Conservation (phyloP, 2,329 filamentous ascomycete genomes). For the Geosmithia morbida region DNA sequence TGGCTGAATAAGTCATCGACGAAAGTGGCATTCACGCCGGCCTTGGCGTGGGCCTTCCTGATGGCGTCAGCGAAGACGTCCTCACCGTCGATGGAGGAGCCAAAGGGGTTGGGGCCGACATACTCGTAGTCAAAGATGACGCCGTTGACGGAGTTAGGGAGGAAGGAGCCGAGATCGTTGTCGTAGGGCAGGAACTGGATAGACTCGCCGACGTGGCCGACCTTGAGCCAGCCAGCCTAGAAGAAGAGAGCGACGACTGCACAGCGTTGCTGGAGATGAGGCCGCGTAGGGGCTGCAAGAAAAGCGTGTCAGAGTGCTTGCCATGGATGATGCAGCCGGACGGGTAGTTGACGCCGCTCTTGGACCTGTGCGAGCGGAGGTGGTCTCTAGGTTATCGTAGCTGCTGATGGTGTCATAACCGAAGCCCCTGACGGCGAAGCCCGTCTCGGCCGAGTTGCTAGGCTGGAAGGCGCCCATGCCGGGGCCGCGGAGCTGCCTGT, state of each 20-base stretch:
- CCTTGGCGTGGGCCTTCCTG: conserved; percentile 7
- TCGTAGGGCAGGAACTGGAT: conserved; percentile 12
- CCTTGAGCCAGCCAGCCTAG: conserved; percentile 11
- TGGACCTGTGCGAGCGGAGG: conserved; percentile 15
- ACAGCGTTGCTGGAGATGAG: conserved; percentile 10
- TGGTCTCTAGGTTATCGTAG: conserved; percentile 20
- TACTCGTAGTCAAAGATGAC: conserved; percentile 7
- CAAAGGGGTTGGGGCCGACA: conserved; percentile 12
- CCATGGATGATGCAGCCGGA: conserved; percentile 10
- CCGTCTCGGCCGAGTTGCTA: neutral
- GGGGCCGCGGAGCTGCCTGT: conserved; percentile 13
- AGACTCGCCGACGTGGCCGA: conserved; percentile 15
- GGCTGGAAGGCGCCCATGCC: conserved; percentile 14
- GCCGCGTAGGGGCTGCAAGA: conserved; percentile 3
- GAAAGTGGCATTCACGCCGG: conserved; percentile 7
- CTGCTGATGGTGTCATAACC: conserved; percentile 6
- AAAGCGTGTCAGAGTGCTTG: neutral
- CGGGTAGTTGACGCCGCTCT: conserved; percentile 6
- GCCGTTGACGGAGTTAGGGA: conserved; percentile 8
- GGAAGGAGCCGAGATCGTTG: conserved; percentile 4
- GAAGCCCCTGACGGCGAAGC: neutral
- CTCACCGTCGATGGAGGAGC: conserved; percentile 9
- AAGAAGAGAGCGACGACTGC: conserved; percentile 18
- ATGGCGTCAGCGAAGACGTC: conserved; percentile 11
- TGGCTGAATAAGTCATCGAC: conserved; percentile 14